Base-by-base conservation (phyloP, 345 rosid species). In the Eucalyptus tenuipes region DNA sequence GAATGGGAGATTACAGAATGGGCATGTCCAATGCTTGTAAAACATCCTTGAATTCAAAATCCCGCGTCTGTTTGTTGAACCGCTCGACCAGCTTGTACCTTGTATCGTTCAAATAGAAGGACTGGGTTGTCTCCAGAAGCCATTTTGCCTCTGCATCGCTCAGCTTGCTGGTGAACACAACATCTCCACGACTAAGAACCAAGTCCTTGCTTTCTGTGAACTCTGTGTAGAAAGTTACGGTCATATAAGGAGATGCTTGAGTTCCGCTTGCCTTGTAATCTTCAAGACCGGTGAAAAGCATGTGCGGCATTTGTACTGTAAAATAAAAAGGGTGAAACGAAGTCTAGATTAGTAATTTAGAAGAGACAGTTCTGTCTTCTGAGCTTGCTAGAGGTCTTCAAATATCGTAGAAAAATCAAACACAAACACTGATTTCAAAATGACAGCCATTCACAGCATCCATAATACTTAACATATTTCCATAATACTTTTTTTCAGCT, bases 191-290 rank as follows among this genome's bases (percentile, higher is more conserved):
- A 87, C 96, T 92, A 71, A 98, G 95, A 40, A 98, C 98, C 93
- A 97, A 89, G 91, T 93, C 98, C 91, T 95, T 98, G 88, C 92
- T 97, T 88, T 97, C 98, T 37, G 95, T 92, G 47, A 98, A 95
- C 64, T 98, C 98, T 6, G 95, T 95, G 95, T 96, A 98, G 89
- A 92, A 98, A 2, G 96, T 50, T 47, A 89, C 91, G 1, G 97
- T 95, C 86, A 94, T 90, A 93, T 97, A 97, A 10, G 98, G 99
- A 89, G 99, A 86, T 7, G 98, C 98, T 92, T 98, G 99, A 90
- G 99, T 95, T 92, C 99, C 99, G 90, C 97, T 95, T 59, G 98
- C 98, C 93, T 95, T 97, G 95, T 97, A 97, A 93, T 97, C 99
- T 94, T 98, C 99, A 25, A 97, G 98, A 90, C 99, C 97, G 7